Percentiles rank a stretch among this genome's conserved stretches.
These are phyloP conservation scores for Venturia oleaginea DNA, from an alignment of 2,329 filamentous ascomycete genomes.

Conservation along the genomic window DNA sequence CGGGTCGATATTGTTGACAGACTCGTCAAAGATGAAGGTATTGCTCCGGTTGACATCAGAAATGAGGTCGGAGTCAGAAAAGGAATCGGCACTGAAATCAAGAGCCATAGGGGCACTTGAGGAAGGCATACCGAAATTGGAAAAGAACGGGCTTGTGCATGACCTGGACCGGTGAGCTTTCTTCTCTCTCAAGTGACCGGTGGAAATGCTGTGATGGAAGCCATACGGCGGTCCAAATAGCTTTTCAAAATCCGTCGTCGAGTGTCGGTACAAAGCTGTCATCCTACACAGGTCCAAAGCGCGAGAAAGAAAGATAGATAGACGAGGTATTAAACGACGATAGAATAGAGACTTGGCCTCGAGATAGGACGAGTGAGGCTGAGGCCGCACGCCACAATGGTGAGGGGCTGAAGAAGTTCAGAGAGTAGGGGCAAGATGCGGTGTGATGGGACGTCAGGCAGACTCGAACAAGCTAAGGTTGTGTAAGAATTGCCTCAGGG, in stretches of 20 bases:
- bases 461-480: background rate
- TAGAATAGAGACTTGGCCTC: background rate
- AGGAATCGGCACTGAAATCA: background rate
- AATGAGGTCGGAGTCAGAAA: background rate
- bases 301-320: background rate
- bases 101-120: background rate
- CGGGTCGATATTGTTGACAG: background rate
- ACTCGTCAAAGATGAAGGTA: background rate
- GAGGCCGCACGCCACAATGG: constrained; percentile 5
- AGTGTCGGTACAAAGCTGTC: background rate
- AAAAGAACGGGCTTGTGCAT: background rate
- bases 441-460: background rate
- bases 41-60: background rate
- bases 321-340: background rate
- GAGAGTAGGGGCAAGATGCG: background rate
- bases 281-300: background rate
- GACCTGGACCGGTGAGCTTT: constrained; percentile 21
- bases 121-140: background rate
- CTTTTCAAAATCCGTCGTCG: background rate
- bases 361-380: background rate
- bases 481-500: background rate
- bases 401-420: background rate
- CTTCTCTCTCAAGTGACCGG: constrained; percentile 1
- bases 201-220: background rate
- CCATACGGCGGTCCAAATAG: background rate